Evolutionary conservation across 2,329 filamentous ascomycete genomes (phyloP).

Genomic region (Ciborinia camelliae): DNA sequence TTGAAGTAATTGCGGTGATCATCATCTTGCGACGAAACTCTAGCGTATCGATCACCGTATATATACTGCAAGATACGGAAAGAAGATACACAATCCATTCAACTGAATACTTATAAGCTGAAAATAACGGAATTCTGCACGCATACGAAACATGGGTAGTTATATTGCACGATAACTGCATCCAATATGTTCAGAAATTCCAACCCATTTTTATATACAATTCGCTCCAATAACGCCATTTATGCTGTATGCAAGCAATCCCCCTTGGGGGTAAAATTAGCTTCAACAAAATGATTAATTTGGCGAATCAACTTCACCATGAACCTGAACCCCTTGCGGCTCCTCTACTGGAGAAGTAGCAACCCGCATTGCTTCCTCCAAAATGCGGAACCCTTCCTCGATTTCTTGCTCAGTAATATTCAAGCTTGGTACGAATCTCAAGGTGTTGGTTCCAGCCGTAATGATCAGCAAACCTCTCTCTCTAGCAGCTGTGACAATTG

Average conservation of each 20-base stretch:
- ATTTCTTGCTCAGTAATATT: slow-evolving; percentile 80
- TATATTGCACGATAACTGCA: too few relatives aligned
- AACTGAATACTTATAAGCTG: too few relatives aligned
- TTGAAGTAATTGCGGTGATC: too few relatives aligned
- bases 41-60: too few relatives aligned
- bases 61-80: too few relatives aligned
- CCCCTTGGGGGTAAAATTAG: not conserved
- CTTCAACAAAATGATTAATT: slow-evolving; percentile 23
- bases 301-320: slow-evolving; percentile 32
- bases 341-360: slow-evolving; percentile 22
- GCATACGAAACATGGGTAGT: too few relatives aligned
- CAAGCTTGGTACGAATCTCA: slow-evolving; percentile 87
- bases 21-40: too few relatives aligned
- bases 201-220: slow-evolving; percentile 1
- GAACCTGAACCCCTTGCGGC: slow-evolving; percentile 25
- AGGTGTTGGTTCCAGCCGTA: slow-evolving; percentile 86
- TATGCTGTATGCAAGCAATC: not conserved
- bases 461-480: slow-evolving; percentile 88
- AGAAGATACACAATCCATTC: too few relatives aligned
- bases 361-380: slow-evolving; percentile 60
- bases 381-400: slow-evolving; percentile 67
- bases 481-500: slow-evolving; percentile 78
- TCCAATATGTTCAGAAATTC: not conserved
- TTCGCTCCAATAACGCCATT: slow-evolving; percentile 4
- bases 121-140: too few relatives aligned